Conservation (phyloP, 495 filamentous ascomycete species). For the Penicillium riverlandense region DNA sequence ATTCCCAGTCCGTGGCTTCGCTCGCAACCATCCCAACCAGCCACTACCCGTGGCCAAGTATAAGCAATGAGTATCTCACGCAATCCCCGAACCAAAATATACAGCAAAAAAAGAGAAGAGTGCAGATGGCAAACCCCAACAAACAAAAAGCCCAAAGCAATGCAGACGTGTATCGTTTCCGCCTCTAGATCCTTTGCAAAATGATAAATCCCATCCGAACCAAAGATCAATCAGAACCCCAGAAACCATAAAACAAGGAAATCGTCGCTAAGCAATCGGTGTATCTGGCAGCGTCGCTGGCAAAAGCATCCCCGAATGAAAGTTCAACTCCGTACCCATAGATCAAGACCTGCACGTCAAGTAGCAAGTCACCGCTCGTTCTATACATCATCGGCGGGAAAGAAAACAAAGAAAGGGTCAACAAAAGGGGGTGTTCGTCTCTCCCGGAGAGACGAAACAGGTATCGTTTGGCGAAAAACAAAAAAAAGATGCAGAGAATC, state of each 20-base stretch:
- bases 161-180: conserved; percentile 51
- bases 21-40: conserved; percentile 29
- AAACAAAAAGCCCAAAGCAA: conserved; percentile 23
- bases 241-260: conserved; percentile 22
- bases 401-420: conserved; percentile 18
- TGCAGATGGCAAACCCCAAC: conserved; percentile 16
- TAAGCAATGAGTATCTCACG: conserved; percentile 27
- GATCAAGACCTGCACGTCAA: conserved; percentile 25
- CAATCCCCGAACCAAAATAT: conserved; percentile 27
- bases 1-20: conserved; percentile 40
- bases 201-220: conserved; percentile 33
- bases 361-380: conserved; percentile 36
- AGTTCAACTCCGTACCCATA: conserved; percentile 30
- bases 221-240: conserved; percentile 23
- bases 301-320: conserved; percentile 23
- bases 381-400: conserved; percentile 40
- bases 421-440: conserved; percentile 22
- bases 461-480: conserved; percentile 25
- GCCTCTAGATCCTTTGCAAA: conserved; percentile 43
- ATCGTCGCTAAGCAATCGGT: conserved; percentile 20
- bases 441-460: conserved; percentile 35
- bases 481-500: conserved; percentile 30
- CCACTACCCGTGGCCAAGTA: conserved; percentile 24
- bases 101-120: conserved; percentile 20
- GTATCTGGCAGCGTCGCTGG: conserved; percentile 22